A percentile compares a stretch with the other conserved stretches of the same genome.
These are phyloP conservation scores for Apostasia ramifera DNA, from an alignment of 106 monocot genomes.

Conservation along the genomic window DNA sequence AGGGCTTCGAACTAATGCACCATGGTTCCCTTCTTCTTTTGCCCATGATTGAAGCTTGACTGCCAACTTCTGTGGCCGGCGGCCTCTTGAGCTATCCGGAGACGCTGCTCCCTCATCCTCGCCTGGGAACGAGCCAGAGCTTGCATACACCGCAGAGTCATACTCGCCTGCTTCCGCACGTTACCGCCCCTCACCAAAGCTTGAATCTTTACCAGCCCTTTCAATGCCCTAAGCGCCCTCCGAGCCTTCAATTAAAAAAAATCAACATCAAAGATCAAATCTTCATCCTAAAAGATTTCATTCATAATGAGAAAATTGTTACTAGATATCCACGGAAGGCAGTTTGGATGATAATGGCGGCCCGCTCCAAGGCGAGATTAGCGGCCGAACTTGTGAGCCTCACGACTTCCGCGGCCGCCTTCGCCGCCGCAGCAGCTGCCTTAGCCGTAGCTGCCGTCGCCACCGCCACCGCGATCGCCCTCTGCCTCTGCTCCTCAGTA, in stretches of 20 bases:
- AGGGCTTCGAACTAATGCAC: conserved; percentile 11
- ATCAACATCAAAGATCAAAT: background rate
- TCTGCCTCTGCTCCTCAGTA: conserved; percentile 46
- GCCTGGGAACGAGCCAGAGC: conserved; percentile 80
- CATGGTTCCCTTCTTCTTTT: conserved; percentile 51
- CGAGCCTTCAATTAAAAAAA: conserved; percentile 44
- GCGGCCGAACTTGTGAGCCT: conserved; percentile 48
- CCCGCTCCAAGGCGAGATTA: conserved; percentile 42
- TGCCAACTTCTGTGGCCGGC: conserved; percentile 46
- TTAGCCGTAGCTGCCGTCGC: conserved; percentile 82
- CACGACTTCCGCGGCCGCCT: conserved; percentile 79
- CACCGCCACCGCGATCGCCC: conserved; percentile 67
- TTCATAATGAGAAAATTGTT: background rate
- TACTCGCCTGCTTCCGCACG: conserved; percentile 88
- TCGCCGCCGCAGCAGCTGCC: conserved; percentile 77
- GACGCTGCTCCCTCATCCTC: conserved; percentile 66
- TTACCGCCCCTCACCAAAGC: conserved; percentile 92
- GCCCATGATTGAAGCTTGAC: conserved; percentile 39
- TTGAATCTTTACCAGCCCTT: conserved; percentile 91
- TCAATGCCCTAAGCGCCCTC: conserved; percentile 74
- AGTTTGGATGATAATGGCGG: conserved; percentile 81
- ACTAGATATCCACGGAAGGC: conserved; percentile 89
- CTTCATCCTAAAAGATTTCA: too few species aligned
- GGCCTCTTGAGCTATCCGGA: conserved; percentile 34
- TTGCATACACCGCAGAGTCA: conserved; percentile 94